Conservation (phyloP, 305 asterid genomes). For the Fraxinus baroniana region DNA sequence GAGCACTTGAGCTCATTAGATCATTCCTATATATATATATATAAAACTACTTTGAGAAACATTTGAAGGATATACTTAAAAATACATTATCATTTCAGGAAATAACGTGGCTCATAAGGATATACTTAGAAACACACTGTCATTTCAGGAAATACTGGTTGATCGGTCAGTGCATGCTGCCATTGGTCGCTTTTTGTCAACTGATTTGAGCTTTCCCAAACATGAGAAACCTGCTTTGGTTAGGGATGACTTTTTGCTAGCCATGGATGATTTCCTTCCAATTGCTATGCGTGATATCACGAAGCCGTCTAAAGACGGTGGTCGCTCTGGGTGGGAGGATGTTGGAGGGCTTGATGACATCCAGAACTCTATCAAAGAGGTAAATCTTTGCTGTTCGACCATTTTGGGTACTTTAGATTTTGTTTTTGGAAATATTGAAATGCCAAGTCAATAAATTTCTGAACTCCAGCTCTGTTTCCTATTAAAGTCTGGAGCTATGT, state of each 20-base stretch:
- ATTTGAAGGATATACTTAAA: not conserved
- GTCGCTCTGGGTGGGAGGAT: conserved; percentile 94
- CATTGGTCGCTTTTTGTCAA: conserved; percentile 61
- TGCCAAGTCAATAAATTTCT: conserved; percentile 2
- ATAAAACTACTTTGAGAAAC: not conserved
- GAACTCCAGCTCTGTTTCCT: conserved; percentile 10
- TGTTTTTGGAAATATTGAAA: not conserved
- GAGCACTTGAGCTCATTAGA: too few relatives aligned
- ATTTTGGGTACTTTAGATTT: not conserved
- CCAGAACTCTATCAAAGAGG: conserved; percentile 78
- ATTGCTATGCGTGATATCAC: conserved; percentile 94
- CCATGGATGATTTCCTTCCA: conserved; percentile 87
- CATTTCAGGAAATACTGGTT: conserved; percentile 74
- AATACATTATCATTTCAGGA: not conserved
- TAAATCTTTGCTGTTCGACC: conserved; percentile 21
- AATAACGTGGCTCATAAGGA: not conserved
- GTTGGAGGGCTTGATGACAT: conserved; percentile 95
- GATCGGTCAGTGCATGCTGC: conserved; percentile 95
- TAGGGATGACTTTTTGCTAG: conserved; percentile 69
- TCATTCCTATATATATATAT: not conserved
- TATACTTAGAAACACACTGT: conserved; percentile 9
- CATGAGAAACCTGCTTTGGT: conserved; percentile 53
- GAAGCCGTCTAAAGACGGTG: conserved; percentile 73
- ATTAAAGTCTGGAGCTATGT: not conserved
- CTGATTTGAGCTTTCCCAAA: conserved; percentile 38